These are phyloP conservation scores for Cucumis melo DNA, from an alignment of 306 rosid genomes.

Conservation along the genomic window DNA sequence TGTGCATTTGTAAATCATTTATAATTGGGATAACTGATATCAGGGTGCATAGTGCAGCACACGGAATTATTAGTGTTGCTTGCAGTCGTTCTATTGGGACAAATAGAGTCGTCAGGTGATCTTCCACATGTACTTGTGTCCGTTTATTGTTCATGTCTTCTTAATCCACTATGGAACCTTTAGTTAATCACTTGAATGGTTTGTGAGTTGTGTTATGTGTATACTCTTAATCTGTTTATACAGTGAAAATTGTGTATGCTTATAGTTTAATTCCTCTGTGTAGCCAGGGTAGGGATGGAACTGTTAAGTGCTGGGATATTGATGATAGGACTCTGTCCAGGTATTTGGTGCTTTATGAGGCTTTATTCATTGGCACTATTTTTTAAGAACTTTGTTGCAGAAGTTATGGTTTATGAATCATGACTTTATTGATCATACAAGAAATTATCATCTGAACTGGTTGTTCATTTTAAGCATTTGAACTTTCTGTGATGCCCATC, in stretches of 20 bases:
- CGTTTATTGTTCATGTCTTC: not conserved
- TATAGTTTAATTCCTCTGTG: slow-evolving; percentile 3
- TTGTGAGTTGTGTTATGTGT: slow-evolving; percentile 13
- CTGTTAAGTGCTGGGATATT: slow-evolving; percentile 80
- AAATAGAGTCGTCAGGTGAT: slow-evolving; percentile 63
- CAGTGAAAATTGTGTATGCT: not conserved
- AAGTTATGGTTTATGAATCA: not conserved
- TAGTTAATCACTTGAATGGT: not conserved
- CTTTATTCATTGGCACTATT: not conserved
- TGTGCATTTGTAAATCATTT: not conserved
- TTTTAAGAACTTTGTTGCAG: not conserved
- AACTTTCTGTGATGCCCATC: not conserved
- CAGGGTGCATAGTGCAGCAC: slow-evolving; percentile 82
- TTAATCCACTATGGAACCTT: not conserved
- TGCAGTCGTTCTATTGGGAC: slow-evolving; percentile 43
- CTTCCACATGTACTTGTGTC: not conserved
- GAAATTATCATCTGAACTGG: not conserved
- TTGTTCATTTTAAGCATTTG: not conserved
- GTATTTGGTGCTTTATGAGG: slow-evolving; percentile 16
- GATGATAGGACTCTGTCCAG: slow-evolving; percentile 59
- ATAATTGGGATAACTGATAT: not conserved
- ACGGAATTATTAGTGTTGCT: slow-evolving; percentile 61
- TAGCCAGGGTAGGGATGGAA: slow-evolving; percentile 99
- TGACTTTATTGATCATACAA: not conserved
- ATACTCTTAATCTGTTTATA: not conserved